Conservation (phyloP, 257 asterid species). For the Fraxinus pennsylvanica region DNA sequence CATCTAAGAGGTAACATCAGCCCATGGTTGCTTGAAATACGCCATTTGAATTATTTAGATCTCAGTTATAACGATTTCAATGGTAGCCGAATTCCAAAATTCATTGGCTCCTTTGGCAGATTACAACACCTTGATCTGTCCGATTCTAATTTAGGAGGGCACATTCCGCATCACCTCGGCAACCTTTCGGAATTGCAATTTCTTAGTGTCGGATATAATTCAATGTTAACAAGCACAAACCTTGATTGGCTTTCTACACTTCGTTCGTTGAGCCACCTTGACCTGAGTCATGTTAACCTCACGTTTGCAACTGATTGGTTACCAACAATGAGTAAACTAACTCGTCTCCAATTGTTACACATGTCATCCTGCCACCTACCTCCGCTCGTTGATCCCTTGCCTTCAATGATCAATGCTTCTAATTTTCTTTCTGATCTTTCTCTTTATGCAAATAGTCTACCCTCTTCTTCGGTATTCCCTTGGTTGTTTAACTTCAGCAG, state of each 20-base stretch:
- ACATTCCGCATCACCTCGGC: conserved; percentile 12
- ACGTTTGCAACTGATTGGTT: not conserved
- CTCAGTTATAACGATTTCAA: conserved; percentile 22
- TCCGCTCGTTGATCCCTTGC: too few relatives aligned
- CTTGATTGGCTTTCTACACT: conserved; percentile 24
- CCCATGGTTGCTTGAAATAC: not conserved
- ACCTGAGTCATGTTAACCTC: not conserved
- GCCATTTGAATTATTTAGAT: conserved; percentile 14
- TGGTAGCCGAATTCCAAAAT: not conserved
- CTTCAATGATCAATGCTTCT: not conserved
- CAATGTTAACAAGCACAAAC: not conserved
- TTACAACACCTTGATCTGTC: conserved; percentile 16
- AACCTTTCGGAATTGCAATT: conserved; percentile 15
- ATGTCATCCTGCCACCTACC: not conserved
- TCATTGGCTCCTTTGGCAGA: conserved; percentile 17
- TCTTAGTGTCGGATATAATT: conserved; percentile 17
- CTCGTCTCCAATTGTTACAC: not conserved
- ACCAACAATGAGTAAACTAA: not conserved
- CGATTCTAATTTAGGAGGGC: not conserved
- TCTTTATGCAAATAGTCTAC: not conserved
- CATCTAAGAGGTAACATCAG: too few relatives aligned
- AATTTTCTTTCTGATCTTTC: not conserved
- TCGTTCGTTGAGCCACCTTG: conserved; percentile 9
- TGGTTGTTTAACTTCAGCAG: conserved; percentile 28
- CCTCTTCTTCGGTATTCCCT: not conserved